Evolutionary conservation across 257 asterid genomes (phyloP), one percentile per base, ranked within the genome.

Genomic region (Gentiana straminea): DNA sequence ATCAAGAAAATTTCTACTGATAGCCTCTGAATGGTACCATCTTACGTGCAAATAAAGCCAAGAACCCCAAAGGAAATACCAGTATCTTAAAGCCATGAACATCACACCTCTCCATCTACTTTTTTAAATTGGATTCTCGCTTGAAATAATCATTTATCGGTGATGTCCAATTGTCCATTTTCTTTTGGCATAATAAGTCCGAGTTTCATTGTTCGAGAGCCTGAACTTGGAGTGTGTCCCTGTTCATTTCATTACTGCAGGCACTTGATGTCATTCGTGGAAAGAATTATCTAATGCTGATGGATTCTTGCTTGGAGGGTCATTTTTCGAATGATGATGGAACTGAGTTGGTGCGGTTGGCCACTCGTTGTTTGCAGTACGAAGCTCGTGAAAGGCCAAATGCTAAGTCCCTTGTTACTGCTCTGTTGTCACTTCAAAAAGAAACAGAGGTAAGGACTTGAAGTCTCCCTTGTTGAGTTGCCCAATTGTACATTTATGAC

Each of bases 301-400:
- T 82, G 70, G 97, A 89, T 79, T 89, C 97, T 54, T 85, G 94
- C 68, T 67, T 89, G 75, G 97, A 89, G 78, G 97, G 97, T 13
- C 95, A 85, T 60, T 81, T 85, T 62, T 85, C 97, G 7, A 85
- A 80, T 38, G 91, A 89, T 52, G 97, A 85, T 60, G 97, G 97
- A 52, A 89, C 94, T 7, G 95, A 83, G 71, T 53, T 89, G 79
- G 97, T 89, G 58, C 72, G 86, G 33, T 66, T 89, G 60, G 95
- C 97, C 13, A 77, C 95, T 7, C 89, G 95, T 12, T 89, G 97
- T 67, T 65, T 89, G 70, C 94, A 89, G 59, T 85, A 89, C 47
- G 97, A 89, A 73, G 86, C 95, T 11, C 89, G 97, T 5, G 97
- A 89, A 71, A 85, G 97, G 83, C 97, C 97, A 35, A 89, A 81